Conservation (phyloP, 495 filamentous ascomycete species). For the Neurospora terricola region DNA sequence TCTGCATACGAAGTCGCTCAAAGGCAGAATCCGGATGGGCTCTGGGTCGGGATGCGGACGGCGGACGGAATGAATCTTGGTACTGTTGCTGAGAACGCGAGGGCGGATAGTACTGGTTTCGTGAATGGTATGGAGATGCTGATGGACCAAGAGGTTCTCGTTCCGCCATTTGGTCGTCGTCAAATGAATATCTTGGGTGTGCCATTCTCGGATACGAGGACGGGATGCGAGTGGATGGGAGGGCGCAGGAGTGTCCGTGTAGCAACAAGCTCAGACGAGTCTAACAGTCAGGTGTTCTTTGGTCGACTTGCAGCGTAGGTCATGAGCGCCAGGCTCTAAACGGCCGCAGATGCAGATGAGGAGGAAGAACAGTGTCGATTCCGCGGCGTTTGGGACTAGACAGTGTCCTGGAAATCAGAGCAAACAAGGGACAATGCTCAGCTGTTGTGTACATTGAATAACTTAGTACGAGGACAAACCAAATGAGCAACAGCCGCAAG, state of each 20-base stretch:
- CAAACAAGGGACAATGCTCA: not conserved
- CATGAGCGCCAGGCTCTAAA: not conserved
- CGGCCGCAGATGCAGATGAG: not conserved
- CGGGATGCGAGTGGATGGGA: not conserved
- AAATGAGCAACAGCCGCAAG: not conserved
- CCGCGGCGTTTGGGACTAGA: not conserved
- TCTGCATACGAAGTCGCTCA: constrained; percentile 27
- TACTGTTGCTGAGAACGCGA: constrained; percentile 11
- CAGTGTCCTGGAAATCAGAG: not conserved
- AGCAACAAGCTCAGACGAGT: not conserved
- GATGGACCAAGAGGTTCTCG: constrained; percentile 25
- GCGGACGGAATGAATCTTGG: constrained; percentile 16
- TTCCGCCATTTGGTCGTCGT: constrained; percentile 27
- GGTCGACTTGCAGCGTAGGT: not conserved
- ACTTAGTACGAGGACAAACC: not conserved
- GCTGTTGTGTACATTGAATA: not conserved
- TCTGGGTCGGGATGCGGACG: constrained; percentile 19
- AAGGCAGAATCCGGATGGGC: constrained; percentile 37
- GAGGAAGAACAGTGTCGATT: not conserved
- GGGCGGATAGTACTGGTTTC: constrained; percentile 12
- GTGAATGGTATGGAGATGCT: constrained; percentile 1
- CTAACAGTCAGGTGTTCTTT: not conserved
- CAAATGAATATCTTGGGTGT: constrained; percentile 16
- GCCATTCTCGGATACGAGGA: constrained; percentile 12
- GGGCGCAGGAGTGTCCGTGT: not conserved